Base-by-base conservation (phyloP, 306 rosid species). In the Spatholobus suberectus region DNA sequence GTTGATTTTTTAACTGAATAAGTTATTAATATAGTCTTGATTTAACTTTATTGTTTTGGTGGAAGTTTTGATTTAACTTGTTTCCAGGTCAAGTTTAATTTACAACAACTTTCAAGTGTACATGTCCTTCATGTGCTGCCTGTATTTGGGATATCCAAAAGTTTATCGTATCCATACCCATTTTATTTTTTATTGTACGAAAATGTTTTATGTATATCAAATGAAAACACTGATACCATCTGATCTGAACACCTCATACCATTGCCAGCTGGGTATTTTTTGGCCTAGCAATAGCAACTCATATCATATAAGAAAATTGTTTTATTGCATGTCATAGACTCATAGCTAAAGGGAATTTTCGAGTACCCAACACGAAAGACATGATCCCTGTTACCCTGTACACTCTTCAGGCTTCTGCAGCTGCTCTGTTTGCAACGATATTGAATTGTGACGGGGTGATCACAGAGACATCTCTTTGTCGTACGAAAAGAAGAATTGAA, bases 381-480 rank as follows among this genome's bases (percentile, higher is more conserved):
- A 75, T 23, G 37, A 3, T 35, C 62, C 15, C 49, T 54, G 38
- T 49, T 1, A 20, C 62, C 15, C 49, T 54, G 38, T 49, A 55
- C 43, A 1, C 35, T 59, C 4, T 59, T 59, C n/a, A 1, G 14
- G 18, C 8, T 27, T 73, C 65, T 52, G 68, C 8, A 51, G 1
- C 18, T 23, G 38, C 44, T 20, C 52, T 52, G 35, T 21, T 34
- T 74, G 51, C 78, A 52, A 18, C 59, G 57, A 51, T 73, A 52
- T 52, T 73, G 34, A 34, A 51, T 55, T 55, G 5, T 55, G 8
- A 55, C 20, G 29, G 27, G 62, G 23, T 51, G 8, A 7, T 55
- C 62, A 55, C 62, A 73, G 49, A 54, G 68, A 54, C 52, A 20
- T 3, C 34, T 74, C 79, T 74, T 37, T 74, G 6, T 74, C 78